Evolutionary conservation across 495 filamentous ascomycete genomes (phyloP).

Genomic region (Xylaria sp.): DNA sequence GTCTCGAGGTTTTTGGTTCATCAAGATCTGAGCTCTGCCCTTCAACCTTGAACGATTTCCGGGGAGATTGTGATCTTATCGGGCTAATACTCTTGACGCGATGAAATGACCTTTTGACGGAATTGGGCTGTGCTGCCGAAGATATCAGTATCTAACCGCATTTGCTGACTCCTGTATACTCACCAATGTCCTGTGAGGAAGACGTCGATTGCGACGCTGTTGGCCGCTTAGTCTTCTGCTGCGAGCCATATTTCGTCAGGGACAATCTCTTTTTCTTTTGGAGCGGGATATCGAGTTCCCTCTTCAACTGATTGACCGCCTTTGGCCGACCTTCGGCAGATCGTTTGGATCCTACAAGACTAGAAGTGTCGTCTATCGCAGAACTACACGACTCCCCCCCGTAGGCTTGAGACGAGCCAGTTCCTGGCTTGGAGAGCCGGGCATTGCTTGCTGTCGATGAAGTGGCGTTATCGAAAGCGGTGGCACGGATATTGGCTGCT

Average conservation of each 20-base stretch:
- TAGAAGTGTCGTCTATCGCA: conserved; percentile 26
- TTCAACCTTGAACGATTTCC: conserved; percentile 14
- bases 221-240: background rate
- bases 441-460: background rate
- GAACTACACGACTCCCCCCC: background rate
- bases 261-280: conserved; percentile 21
- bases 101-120: conserved; percentile 2
- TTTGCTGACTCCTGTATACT: background rate
- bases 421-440: background rate
- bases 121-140: background rate
- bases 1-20: conserved; percentile 8
- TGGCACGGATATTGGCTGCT: conserved; percentile 32
- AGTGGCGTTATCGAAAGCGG: conserved; percentile 29
- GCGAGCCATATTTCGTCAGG: conserved; percentile 3
- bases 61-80: background rate
- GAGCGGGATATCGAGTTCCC: conserved; percentile 9
- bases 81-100: conserved; percentile 18
- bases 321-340: conserved; percentile 27
- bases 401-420: conserved; percentile 7
- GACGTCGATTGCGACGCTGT: conserved; percentile 1
- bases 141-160: background rate
- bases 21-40: conserved; percentile 15
- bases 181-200: conserved; percentile 17
- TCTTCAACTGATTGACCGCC: conserved; percentile 22
- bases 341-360: conserved; percentile 39